phyloP scores from a whole-genome alignment of 768 basidiomycete genomes.

The Leccinum subgranulosum region DNA sequence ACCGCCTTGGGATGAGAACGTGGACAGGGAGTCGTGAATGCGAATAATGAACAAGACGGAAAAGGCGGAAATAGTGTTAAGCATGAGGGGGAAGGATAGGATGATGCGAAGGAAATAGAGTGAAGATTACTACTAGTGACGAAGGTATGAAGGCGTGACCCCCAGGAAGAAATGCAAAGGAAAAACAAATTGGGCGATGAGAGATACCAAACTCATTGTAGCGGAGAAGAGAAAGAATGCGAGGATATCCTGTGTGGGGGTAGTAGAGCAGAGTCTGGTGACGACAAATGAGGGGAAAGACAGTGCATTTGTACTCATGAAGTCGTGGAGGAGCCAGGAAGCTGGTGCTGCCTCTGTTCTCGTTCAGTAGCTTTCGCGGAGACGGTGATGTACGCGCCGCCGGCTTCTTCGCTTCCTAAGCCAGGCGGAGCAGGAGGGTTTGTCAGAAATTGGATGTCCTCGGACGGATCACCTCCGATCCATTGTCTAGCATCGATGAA shows the following conservation, averaged over 20 bases:
- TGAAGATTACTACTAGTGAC: constrained; percentile 30
- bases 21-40: constrained; percentile 25
- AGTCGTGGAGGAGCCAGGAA: constrained; percentile 23
- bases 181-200: constrained; percentile 22
- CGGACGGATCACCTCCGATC: constrained; percentile 73
- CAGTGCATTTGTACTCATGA: constrained; percentile 27
- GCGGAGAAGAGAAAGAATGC: constrained; percentile 14
- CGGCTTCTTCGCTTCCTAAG: constrained; percentile 63
- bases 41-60: constrained; percentile 22
- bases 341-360: constrained; percentile 34
- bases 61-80: constrained; percentile 23
- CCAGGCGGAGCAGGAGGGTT: constrained; percentile 70
- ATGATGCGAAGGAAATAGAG: constrained; percentile 25
- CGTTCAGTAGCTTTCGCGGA: constrained; percentile 79
- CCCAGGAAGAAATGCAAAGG: constrained; percentile 18
- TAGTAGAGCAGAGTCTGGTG: constrained; percentile 24
- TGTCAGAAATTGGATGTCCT: constrained; percentile 54
- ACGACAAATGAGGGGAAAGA: constrained; percentile 9
- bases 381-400: constrained; percentile 83
- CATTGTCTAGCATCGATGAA: constrained; percentile 78
- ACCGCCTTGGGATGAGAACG: constrained; percentile 24
- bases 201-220: constrained; percentile 23
- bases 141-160: constrained; percentile 27
- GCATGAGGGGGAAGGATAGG: constrained; percentile 27
- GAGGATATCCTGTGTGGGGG: constrained; percentile 28